Percentiles rank a stretch among this genome's conserved stretches.
Conservation (phyloP, 2,329 filamentous ascomycete genomes). For the Aspergillus ustus region DNA sequence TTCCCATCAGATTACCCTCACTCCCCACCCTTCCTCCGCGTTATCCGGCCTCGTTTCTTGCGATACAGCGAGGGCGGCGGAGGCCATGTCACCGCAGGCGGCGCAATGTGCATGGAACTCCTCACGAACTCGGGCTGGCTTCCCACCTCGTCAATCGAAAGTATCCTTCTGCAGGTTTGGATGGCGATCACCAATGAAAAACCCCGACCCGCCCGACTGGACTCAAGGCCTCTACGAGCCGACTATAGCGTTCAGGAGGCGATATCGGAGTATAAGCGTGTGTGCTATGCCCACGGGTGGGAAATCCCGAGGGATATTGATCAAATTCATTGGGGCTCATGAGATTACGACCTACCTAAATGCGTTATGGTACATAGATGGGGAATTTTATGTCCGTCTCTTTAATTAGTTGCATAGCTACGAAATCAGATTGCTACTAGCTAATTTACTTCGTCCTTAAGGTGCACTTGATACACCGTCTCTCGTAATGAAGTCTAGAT, state of each 20-base stretch:
- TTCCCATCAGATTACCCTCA: conserved; percentile 78
- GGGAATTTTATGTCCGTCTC: not conserved
- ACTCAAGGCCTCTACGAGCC: conserved; percentile 22
- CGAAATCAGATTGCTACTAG: not conserved
- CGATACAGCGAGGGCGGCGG: conserved; percentile 74
- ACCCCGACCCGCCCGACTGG: conserved; percentile 72
- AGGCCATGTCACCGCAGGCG: conserved; percentile 82
- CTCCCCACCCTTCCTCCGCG: conserved; percentile 80
- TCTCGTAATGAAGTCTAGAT: not conserved
- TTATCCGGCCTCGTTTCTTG: conserved; percentile 79
- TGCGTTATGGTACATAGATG: not conserved
- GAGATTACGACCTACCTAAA: not conserved
- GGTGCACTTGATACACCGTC: not conserved
- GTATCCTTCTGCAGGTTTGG: conserved; percentile 78
- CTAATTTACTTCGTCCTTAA: not conserved
- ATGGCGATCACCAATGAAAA: conserved; percentile 73
- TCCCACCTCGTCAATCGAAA: conserved; percentile 73
- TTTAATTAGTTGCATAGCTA: not conserved
- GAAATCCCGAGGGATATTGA: conserved; percentile 9
- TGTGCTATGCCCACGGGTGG: conserved; percentile 14
- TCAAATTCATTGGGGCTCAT: conserved; percentile 8
- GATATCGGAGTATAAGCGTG: conserved; percentile 12
- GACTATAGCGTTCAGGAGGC: conserved; percentile 13
- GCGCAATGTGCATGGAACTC: conserved; percentile 83
- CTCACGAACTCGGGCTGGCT: conserved; percentile 85